phyloP scores from a whole-genome alignment of 2,329 filamentous ascomycete species.

The Stachybotrys chartarum region DNA sequence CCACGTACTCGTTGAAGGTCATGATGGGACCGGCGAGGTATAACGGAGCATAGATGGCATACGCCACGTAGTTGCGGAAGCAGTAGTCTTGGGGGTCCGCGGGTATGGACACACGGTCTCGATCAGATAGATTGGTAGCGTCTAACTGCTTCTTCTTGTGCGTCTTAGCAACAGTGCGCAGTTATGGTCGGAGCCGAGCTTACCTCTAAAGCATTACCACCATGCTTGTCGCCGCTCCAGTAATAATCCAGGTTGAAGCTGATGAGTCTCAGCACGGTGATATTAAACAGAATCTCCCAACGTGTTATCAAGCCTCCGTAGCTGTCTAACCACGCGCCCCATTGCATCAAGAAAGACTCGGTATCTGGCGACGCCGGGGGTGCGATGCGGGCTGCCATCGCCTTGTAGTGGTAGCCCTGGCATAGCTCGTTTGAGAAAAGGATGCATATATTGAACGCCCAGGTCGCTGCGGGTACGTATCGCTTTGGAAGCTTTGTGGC shows the following conservation, averaged over 20 bases:
- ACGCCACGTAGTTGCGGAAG: conserved; percentile 84
- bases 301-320: conserved; percentile 77
- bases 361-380: conserved; percentile 26
- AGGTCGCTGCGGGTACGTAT: conserved; percentile 70
- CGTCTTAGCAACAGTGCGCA: conserved; percentile 45
- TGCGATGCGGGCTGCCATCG: conserved; percentile 48
- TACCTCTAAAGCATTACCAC: conserved; percentile 74
- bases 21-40: conserved; percentile 91
- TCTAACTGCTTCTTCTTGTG: conserved; percentile 97
- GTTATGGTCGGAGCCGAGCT: conserved; percentile 19
- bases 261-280: conserved; percentile 85
- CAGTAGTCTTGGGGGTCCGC: conserved; percentile 64
- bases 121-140: conserved; percentile 77
- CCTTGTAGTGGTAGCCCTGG: conserved; percentile 65
- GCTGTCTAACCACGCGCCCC: conserved; percentile 68
- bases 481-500: conserved; percentile 63
- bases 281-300: conserved; percentile 98
- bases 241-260: conserved; percentile 98
- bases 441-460: conserved; percentile 80
- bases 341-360: conserved; percentile 41
- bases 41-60: conserved; percentile 83
- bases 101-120: conserved; percentile 74
- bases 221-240: conserved; percentile 68
- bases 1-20: conserved; percentile 97
- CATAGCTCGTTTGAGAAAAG: conserved; percentile 87